Percentiles rank a stretch among this genome's conserved stretches.
Evolutionary conservation across 768 basidiomycete genomes (phyloP).

Genomic region (Collybia sordida): DNA sequence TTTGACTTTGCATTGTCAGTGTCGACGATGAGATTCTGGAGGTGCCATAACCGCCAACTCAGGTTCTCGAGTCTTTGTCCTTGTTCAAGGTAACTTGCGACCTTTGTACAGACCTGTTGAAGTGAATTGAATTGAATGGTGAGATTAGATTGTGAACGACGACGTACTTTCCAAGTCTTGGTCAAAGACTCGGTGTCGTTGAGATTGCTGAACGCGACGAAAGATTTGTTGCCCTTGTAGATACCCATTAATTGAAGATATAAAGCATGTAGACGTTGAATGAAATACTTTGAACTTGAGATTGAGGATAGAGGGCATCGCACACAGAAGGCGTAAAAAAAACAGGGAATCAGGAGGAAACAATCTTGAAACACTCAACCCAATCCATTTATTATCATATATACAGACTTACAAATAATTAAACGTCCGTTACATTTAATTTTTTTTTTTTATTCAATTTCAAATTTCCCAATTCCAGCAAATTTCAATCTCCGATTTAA

Average conservation of each 20-base stretch:
- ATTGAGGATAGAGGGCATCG: constrained; percentile 81
- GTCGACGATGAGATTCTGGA: constrained; percentile 90
- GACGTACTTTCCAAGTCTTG: constrained; percentile 84
- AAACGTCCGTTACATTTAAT: constrained; percentile 16
- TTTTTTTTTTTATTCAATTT: constrained; percentile 6
- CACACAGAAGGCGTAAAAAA: constrained; percentile 9
- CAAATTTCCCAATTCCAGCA: background rate
- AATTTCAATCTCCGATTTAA: background rate
- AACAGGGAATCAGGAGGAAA: constrained; percentile 12
- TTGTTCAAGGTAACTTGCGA: constrained; percentile 87
- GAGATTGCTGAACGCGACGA: constrained; percentile 90
- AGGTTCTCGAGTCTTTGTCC: constrained; percentile 90
- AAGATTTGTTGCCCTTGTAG: constrained; percentile 97
- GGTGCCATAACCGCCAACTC: constrained; percentile 91
- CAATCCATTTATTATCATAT: constrained; percentile 2
- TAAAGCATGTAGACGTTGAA: constrained; percentile 6
- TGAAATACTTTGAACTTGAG: constrained; percentile 75
- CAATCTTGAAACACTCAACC: constrained; percentile 3
- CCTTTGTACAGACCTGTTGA: constrained; percentile 83
- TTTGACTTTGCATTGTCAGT: constrained; percentile 86
- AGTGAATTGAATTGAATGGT: background rate
- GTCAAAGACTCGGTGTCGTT: constrained; percentile 82
- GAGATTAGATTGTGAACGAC: constrained; percentile 5
- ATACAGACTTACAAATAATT: constrained; percentile 9
- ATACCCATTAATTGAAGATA: no score